These are phyloP conservation scores for Yamadazyma aaseri DNA, from an alignment of 1,139 yeast genomes.

Conservation along the genomic window DNA sequence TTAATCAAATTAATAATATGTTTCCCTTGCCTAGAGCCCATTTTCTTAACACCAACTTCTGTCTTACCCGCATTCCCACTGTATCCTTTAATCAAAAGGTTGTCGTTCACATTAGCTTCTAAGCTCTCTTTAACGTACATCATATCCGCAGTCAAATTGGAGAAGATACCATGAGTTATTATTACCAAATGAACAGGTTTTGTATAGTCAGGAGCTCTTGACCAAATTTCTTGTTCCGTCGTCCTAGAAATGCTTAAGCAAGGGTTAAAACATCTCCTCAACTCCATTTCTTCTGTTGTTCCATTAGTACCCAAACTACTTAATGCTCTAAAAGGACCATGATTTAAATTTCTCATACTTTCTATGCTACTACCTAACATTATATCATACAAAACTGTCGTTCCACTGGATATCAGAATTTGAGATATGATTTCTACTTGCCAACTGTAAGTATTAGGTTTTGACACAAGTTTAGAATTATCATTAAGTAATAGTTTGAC, in stretches of 20 bases:
- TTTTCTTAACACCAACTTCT: slow-evolving; percentile 80
- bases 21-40: slow-evolving; percentile 78
- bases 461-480: slow-evolving; percentile 29
- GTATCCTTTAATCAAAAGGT: slow-evolving; percentile 76
- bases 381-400: slow-evolving; percentile 68
- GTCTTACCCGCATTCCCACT: slow-evolving; percentile 84
- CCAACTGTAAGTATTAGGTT: slow-evolving; percentile 57
- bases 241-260: slow-evolving; percentile 42
- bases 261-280: slow-evolving; percentile 18
- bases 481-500: slow-evolving; percentile 47
- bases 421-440: slow-evolving; percentile 80
- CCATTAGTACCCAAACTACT: slow-evolving; percentile 9
- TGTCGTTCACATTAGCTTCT: slow-evolving; percentile 59
- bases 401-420: slow-evolving; percentile 66
- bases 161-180: slow-evolving; percentile 87
- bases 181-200: slow-evolving; percentile 70
- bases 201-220: slow-evolving; percentile 36
- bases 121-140: slow-evolving; percentile 77
- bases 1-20: slow-evolving; percentile 58
- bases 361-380: slow-evolving; percentile 47
- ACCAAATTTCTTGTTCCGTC: slow-evolving; percentile 75
- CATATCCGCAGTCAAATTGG: slow-evolving; percentile 89
- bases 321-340: slow-evolving; percentile 20
- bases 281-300: slow-evolving; percentile 10
- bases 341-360: slow-evolving; percentile 32